phyloP scores from a whole-genome alignment of 2,329 filamentous ascomycete genomes.

The Stylonectria norvegica region DNA sequence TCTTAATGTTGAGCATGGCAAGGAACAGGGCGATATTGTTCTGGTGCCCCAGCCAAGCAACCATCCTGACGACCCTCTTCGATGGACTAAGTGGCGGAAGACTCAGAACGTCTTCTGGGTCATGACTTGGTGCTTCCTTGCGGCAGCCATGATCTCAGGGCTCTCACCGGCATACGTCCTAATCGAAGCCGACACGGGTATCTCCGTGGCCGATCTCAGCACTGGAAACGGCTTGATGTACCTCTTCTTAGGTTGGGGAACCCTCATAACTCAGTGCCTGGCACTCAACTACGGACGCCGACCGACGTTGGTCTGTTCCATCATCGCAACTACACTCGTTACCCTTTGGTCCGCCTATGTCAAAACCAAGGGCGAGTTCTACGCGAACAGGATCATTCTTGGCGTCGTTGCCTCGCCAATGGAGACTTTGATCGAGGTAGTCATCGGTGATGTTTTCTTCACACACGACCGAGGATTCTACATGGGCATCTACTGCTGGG shows the following conservation, averaged over 20 bases:
- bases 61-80: conserved; percentile 22
- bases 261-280: conserved; percentile 19
- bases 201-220: conserved; percentile 25
- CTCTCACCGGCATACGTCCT: conserved; percentile 24
- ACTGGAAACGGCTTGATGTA: conserved; percentile 21
- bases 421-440: conserved; percentile 22
- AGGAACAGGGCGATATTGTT: conserved; percentile 18
- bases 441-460: conserved; percentile 23
- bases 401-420: conserved; percentile 21
- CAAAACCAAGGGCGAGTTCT: conserved; percentile 21
- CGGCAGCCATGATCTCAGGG: conserved; percentile 21
- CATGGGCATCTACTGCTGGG: conserved; percentile 24
- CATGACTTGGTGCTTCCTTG: conserved; percentile 27
- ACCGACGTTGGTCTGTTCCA: conserved; percentile 14
- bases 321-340: conserved; percentile 13
- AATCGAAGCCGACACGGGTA: conserved; percentile 23
- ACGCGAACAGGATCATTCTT: conserved; percentile 21
- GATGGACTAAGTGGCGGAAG: conserved; percentile 20
- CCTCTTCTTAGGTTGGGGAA: conserved; percentile 23
- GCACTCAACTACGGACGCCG: conserved; percentile 19
- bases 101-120: conserved; percentile 18
- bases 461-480: conserved; percentile 24
- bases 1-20: conserved; percentile 18
- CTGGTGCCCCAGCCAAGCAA: conserved; percentile 23
- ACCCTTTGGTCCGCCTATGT: conserved; percentile 23